phyloP scores from a whole-genome alignment of 2,329 filamentous ascomycete genomes.

The Niveomyces coronatus region DNA sequence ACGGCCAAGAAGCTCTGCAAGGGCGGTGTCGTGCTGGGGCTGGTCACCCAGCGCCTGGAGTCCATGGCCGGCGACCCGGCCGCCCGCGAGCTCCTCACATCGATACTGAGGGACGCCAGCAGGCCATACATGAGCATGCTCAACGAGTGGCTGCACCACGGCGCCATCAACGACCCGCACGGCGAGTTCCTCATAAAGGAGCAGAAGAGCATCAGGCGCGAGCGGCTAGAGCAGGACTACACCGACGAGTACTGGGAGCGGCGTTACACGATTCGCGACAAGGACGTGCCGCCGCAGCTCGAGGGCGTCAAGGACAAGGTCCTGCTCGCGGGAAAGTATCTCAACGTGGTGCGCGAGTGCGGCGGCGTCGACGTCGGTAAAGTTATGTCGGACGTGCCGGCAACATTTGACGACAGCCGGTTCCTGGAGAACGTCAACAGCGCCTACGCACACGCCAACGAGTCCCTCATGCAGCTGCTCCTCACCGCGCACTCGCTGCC shows the following conservation, averaged over 20 bases:
- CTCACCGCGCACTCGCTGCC: constrained; percentile 88
- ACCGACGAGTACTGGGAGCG: constrained; percentile 99
- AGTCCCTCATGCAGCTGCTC: constrained; percentile 80
- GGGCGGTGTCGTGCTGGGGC: constrained; percentile 84
- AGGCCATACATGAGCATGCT: constrained; percentile 96
- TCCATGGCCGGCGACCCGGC: constrained; percentile 90
- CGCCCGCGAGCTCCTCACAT: constrained; percentile 70
- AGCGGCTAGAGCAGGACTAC: constrained; percentile 88
- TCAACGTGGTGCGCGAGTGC: constrained; percentile 95
- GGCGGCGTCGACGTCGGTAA: constrained; percentile 92
- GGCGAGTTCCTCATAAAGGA: constrained; percentile 92
- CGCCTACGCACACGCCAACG: constrained; percentile 91
- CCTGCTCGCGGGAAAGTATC: constrained; percentile 87
- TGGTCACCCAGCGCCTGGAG: constrained; percentile 76
- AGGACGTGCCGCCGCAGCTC: constrained; percentile 84
- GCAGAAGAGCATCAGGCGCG: constrained; percentile 86
- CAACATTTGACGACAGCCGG: constrained; percentile 80
- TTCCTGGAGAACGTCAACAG: constrained; percentile 95
- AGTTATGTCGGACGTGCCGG: constrained; percentile 76
- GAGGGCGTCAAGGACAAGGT: constrained; percentile 90
- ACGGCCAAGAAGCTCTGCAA: constrained; percentile 88
- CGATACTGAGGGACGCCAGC: constrained; percentile 76
- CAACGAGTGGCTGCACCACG: constrained; percentile 96
- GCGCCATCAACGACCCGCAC: constrained; percentile 88
- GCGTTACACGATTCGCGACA: constrained; percentile 85